These are phyloP conservation scores for Salvia hispanica DNA, from an alignment of 257 asterid genomes.

Conservation along the genomic window DNA sequence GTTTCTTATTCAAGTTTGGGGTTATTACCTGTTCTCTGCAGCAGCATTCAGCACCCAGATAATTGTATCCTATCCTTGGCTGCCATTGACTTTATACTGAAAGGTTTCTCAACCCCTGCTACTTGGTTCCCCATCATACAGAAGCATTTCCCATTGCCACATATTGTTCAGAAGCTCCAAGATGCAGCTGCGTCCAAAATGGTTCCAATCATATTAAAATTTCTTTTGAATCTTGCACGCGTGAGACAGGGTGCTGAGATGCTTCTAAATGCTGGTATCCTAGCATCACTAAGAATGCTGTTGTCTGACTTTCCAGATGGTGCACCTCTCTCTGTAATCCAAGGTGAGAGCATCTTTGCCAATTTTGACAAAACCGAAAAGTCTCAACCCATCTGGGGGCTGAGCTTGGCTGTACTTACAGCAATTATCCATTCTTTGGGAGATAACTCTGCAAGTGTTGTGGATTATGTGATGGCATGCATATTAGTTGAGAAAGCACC, in stretches of 20 bases:
- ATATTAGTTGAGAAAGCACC: conserved; percentile 78
- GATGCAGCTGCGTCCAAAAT: conserved; percentile 42
- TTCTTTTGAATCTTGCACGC: conserved; percentile 79
- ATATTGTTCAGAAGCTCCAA: conserved; percentile 68
- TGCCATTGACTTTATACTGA: conserved; percentile 62
- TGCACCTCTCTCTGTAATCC: conserved; percentile 48
- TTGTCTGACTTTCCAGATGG: conserved; percentile 54
- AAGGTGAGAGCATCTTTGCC: conserved; percentile 48
- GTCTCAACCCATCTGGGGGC: conserved; percentile 80
- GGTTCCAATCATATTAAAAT: conserved; percentile 55
- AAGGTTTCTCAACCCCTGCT: conserved; percentile 60
- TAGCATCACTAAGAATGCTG: conserved; percentile 58
- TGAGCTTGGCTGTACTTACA: conserved; percentile 80
- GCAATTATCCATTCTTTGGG: conserved; percentile 81
- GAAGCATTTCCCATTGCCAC: conserved; percentile 68
- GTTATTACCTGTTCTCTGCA: conserved; percentile 77
- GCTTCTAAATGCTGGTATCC: conserved; percentile 76
- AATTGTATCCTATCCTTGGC: conserved; percentile 65
- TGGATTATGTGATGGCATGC: conserved; percentile 75
- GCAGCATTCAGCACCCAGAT: conserved; percentile 56
- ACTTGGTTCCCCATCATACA: conserved; percentile 82
- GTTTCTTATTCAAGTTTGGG: conserved; percentile 61
- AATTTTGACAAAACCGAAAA: conserved; percentile 47
- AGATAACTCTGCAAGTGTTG: conserved; percentile 49
- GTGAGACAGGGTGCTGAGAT: conserved; percentile 79